These are phyloP conservation scores for Leccinum angustisporum DNA, from an alignment of 1,284 basidiomycete species.

Conservation along the genomic window DNA sequence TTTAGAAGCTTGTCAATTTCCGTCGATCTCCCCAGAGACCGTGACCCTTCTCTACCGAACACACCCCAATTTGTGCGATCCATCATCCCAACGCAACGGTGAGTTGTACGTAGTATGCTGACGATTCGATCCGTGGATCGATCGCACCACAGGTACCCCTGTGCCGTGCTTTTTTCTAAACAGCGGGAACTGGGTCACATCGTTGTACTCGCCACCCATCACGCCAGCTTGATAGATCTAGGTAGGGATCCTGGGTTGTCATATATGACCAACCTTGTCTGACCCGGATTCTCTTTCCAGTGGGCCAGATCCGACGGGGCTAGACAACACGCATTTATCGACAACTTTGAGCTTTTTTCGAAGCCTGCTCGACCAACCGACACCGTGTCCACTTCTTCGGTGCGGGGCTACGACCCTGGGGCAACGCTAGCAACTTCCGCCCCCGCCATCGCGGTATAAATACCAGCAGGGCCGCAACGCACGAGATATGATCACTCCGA, in stretches of 20 bases:
- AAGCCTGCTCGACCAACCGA: background rate
- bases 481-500: background rate
- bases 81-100: background rate
- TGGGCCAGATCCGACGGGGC: background rate
- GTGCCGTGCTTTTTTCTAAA: slow-evolving; percentile 6
- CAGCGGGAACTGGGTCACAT: background rate
- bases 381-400: background rate
- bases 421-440: background rate
- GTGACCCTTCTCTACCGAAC: background rate
- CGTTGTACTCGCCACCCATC: background rate
- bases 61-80: background rate
- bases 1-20: slow-evolving; percentile 28
- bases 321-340: background rate
- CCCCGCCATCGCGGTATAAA: slow-evolving; percentile 6
- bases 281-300: background rate
- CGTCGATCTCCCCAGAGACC: slow-evolving; percentile 10
- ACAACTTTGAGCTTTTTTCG: background rate
- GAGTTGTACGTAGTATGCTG: slow-evolving; percentile 7
- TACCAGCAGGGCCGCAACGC: background rate
- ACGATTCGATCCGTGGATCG: slow-evolving; percentile 14
- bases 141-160: background rate
- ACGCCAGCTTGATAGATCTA: background rate
- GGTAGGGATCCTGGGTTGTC: background rate
- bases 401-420: background rate
- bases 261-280: background rate